Evolutionary conservation across 129 eudicot species (phyloP), one percentile per base, ranked within the genome.

Genomic region (Escallonia rubra): DNA sequence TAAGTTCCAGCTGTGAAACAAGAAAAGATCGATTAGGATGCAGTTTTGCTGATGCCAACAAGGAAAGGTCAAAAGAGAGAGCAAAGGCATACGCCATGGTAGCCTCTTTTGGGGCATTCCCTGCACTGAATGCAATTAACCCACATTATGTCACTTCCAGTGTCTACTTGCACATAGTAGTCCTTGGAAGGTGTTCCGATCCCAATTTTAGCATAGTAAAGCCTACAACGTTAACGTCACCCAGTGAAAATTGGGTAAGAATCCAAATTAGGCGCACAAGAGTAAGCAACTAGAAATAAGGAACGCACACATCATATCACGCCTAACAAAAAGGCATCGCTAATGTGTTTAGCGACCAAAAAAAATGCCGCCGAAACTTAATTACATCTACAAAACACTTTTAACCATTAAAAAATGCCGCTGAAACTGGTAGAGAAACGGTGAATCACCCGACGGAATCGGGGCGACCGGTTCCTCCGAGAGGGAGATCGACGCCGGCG

Each of bases 111-210:
- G 3, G 91, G 97, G 73, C 97, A 90, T 2, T 76, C 78, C 59
- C 38, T 66, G 80, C 97, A 90, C 53, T 85, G 78, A 67, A 85
- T 82, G 85, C 97, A 90, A 76, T 87, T 90, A 49, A 90, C 77
- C 97, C 97, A 90, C 76, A 80, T 87, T 64, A 90, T 82, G 68
- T 87, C 95, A 80, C 81, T 85, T 71, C 97, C 97, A 3, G 97
- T 90, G 64, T 90, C 97, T 23, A 90, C 95, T 87, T 90, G 97
- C 48, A 90, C 90, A 54, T 84, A 84, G 72, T 87, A 90, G 65
- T 85, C 90, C 72, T 66, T 82, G 16, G 91, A 65, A 41, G 95
- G 97, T 45, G 97, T 87, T 74, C 97, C 95, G 16, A 90, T 78
- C 46, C 91, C 95, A 46, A 90, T 82, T 71, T 80, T 84, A 50